Evolutionary conservation across 192 early-diverging fungal species (phyloP), one percentile per base, ranked within the genome.

Genomic region (Dissophora ornata): DNA sequence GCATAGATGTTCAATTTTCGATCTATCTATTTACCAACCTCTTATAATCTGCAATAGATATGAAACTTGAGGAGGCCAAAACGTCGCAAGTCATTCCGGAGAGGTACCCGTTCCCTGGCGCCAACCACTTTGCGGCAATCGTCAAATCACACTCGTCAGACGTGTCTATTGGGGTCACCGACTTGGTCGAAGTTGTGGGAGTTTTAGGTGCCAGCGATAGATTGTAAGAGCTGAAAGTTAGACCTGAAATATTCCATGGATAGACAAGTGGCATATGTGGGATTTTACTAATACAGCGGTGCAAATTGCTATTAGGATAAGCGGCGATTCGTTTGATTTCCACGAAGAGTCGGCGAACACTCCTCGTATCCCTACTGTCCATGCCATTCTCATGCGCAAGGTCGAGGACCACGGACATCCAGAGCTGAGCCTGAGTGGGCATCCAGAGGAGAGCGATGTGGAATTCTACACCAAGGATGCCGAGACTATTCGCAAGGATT

Each of bases 171-270:
- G 81, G 80, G 40, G 92, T 89, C 3, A 79, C 86, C 1, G 83
- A 85, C 34, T 57, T 85, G 38, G 66, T 93, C n/a, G 90, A 93
- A 33, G 80, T 93, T 4, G 83, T 93, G 24, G 92, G 89, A 24
- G 77, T 92, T 5, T 34, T 85, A 10, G 79, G 64, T 2, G 59
- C 73, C 8, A 77, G 59, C 33, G 63, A 77, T 30, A 67, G 41
- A 53, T 22, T 77, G 73, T 77, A 55, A n/a, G n/a, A n/a, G n/a
- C n/a, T n/a, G n/a, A n/a, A n/a, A 32, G 71, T 51, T n/a, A 1
- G 30, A 16, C 22, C n/a, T n/a, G n/a, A n/a, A n/a, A n/a, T n/a
- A n/a, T n/a, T n/a, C n/a, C n/a, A n/a, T n/a, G n/a, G 26, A 5
- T 15, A 29, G 0, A n/a, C n/a, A n/a, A 45, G 9, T n/a, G 44